Base-by-base conservation (phyloP, 177 flowering plant genomes). In the Vitis hybrid region DNA sequence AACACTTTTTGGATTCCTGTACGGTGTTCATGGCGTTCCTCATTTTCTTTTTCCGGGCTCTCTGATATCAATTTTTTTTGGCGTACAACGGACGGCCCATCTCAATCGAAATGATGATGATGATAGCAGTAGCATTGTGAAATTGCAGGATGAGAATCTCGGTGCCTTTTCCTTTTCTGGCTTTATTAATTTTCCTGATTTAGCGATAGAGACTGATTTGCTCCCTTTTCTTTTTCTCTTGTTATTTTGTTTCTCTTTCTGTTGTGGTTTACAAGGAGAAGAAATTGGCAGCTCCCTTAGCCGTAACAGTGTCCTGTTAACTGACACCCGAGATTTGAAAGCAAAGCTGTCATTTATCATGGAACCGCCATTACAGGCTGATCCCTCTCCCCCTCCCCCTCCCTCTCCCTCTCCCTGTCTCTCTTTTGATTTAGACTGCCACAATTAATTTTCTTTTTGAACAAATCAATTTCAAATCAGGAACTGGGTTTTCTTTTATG, bases 351-450 rank as follows among this genome's bases (percentile, higher is more conserved):
- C 70, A 67, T 28, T 8, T 1, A 14, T 12, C 61, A 56, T 5
- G 3, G 44, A 55, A 71, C 74, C 74, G 74, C 69, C 74, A 71
- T 62, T 56, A 20, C 31, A 17, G 12, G 6, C 14, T 58, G 65
- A 15, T 22, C 64, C 14, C 53, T 38, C 8, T 38, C 6, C 44
- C 47, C 8, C 8, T 7, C 44, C 8, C 8, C 0, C 47, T 38
- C 9, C 10, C 47, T 38, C 9, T 38, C 47, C 7, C 47, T 38
- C 47, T 28, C 31, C 31, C 31, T 28, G 0, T 28, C 31, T 4
- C 31, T 28, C 31, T 28, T 4, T 28, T 28, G 31, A 28, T 28
- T 28, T 28, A 28, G 31, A 28, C 31, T 28, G 31, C 31, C 31
- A 28, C 31, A 28, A 28, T 28, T 28, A 28, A 0, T 28, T 28